These are phyloP conservation scores for Amanita jacksonii DNA, from an alignment of 768 basidiomycete species.

Conservation along the genomic window DNA sequence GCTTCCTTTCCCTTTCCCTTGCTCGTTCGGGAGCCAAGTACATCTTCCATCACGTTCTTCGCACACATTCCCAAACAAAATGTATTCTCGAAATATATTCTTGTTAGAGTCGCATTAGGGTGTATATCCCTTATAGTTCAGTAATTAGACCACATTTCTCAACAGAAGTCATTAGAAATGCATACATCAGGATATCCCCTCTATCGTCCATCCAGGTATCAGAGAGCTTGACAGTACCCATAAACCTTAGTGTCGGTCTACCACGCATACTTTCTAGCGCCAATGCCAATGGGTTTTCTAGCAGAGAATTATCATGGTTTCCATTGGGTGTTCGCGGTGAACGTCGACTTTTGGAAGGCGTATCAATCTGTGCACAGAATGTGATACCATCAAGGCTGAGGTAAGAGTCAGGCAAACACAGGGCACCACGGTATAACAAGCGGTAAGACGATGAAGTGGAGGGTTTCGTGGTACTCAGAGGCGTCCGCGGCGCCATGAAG, in stretches of 20 bases:
- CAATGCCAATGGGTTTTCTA: slow-evolving; percentile 61
- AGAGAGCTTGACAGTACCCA: slow-evolving; percentile 40
- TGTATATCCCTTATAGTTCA: slow-evolving; percentile 53
- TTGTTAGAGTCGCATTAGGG: slow-evolving; percentile 48
- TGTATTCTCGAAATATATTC: slow-evolving; percentile 61
- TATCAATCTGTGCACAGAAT: slow-evolving; percentile 45
- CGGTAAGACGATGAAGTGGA: slow-evolving; percentile 29
- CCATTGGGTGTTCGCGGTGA: background rate
- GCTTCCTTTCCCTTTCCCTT: background rate
- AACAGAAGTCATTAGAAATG: background rate
- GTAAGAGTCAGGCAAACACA: slow-evolving; percentile 66
- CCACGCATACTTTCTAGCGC: slow-evolving; percentile 78
- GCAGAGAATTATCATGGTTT: slow-evolving; percentile 21
- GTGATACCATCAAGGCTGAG: slow-evolving; percentile 66
- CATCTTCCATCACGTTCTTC: background rate
- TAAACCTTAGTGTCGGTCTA: slow-evolving; percentile 49
- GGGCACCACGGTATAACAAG: slow-evolving; percentile 65
- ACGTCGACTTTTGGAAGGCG: slow-evolving; percentile 19
- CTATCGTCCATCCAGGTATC: slow-evolving; percentile 54
- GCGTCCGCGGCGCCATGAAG: background rate
- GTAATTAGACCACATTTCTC: background rate
- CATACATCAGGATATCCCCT: slow-evolving; percentile 34
- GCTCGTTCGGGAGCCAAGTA: background rate
- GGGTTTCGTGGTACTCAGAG: slow-evolving; percentile 7
- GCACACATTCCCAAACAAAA: slow-evolving; percentile 41